phyloP scores from a whole-genome alignment of 257 asterid species.

The Salvia rosmarinus region DNA sequence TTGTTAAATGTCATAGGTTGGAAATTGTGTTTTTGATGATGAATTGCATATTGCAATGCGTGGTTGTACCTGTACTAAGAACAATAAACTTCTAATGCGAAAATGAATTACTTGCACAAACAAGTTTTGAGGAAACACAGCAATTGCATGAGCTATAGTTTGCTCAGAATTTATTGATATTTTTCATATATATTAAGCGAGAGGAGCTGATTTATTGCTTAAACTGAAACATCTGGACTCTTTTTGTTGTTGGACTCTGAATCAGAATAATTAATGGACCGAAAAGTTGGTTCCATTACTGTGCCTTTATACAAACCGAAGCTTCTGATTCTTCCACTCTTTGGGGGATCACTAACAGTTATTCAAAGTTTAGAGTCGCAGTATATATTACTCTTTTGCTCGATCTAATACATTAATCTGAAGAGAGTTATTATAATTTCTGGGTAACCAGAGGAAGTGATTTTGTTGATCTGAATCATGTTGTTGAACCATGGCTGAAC shows the following conservation, averaged over 20 bases:
- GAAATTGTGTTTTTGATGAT: conserved; percentile 16
- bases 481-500: conserved; percentile 3
- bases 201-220: neutral
- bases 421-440: neutral
- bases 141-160: neutral
- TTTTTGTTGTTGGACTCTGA: conserved; percentile 3
- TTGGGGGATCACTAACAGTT: neutral
- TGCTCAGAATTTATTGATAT: neutral
- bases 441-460: conserved; percentile 4
- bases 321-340: conserved; percentile 21
- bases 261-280: neutral
- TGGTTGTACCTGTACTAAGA: neutral
- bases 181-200: neutral
- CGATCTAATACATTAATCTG: conserved; percentile 16
- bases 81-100: neutral
- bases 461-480: neutral
- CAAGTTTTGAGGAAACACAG: neutral
- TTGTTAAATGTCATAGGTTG: conserved; percentile 17
- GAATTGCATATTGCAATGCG: conserved; percentile 16
- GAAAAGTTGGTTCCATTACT: conserved; percentile 20
- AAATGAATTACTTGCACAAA: conserved; percentile 3
- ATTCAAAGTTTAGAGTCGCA: neutral
- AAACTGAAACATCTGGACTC: neutral
- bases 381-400: conserved; percentile 9
- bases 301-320: neutral